phyloP scores from a whole-genome alignment of 768 basidiomycete species.

The Pisolithus marmoratus region DNA sequence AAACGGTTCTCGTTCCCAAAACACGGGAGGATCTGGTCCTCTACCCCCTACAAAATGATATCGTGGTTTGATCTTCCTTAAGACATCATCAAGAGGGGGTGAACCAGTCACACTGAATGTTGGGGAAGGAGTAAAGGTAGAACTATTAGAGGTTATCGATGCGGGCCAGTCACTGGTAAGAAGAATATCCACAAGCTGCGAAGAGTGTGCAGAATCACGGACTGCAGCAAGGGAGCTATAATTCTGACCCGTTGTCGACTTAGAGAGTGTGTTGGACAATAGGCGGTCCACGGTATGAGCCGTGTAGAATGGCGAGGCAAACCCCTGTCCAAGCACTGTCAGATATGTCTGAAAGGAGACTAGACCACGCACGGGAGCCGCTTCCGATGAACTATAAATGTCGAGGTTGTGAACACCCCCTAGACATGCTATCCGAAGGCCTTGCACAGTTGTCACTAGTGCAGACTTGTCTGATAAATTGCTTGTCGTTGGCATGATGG shows the following conservation, averaged over 20 bases:
- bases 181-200: conserved; percentile 73
- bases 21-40: conserved; percentile 60
- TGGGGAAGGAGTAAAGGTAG: conserved; percentile 40
- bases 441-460: conserved; percentile 70
- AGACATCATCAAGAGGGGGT: conserved; percentile 58
- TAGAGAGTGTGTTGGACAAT: conserved; percentile 61
- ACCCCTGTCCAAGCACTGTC: conserved; percentile 44
- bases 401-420: conserved; percentile 70
- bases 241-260: conserved; percentile 40
- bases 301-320: conserved; percentile 71
- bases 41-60: conserved; percentile 75
- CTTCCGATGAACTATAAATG: conserved; percentile 53
- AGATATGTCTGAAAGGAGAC: not conserved
- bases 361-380: conserved; percentile 50
- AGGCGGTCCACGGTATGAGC: conserved; percentile 65
- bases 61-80: conserved; percentile 66
- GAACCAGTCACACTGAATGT: conserved; percentile 42
- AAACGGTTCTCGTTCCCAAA: conserved; percentile 96
- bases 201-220: conserved; percentile 51
- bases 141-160: conserved; percentile 55
- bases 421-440: conserved; percentile 79
- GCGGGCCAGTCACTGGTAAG: conserved; percentile 77
- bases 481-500: conserved; percentile 3
- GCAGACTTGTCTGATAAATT: conserved; percentile 68
- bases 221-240: conserved; percentile 67